These are phyloP conservation scores for Prunella vulgaris DNA, from an alignment of 257 asterid genomes.

Conservation along the genomic window DNA sequence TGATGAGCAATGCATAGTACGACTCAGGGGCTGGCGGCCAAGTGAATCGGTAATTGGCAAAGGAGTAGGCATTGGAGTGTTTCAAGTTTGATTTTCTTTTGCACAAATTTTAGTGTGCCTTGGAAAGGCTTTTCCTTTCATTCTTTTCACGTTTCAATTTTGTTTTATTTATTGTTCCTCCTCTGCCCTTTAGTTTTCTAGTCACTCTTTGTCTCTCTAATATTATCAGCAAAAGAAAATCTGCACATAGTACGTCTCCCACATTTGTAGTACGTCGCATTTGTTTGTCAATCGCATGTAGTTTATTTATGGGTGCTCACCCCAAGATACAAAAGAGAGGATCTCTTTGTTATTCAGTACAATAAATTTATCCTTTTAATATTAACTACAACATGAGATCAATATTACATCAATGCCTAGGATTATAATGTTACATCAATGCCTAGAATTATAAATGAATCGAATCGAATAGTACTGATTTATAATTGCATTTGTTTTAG, in stretches of 20 bases:
- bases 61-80: slow-evolving; percentile 20
- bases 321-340: too few species aligned
- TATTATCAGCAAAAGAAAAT: slow-evolving; percentile 23
- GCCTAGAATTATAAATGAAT: too few species aligned
- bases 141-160: neutral
- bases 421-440: too few species aligned
- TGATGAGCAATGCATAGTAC: slow-evolving; percentile 17
- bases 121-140: slow-evolving; percentile 20
- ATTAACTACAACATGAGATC: too few species aligned
- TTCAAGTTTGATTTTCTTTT: slow-evolving; percentile 49
- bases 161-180: neutral
- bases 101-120: slow-evolving; percentile 41
- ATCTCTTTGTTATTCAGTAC: too few species aligned
- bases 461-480: too few species aligned
- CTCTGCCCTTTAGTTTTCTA: slow-evolving; percentile 26
- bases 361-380: too few species aligned
- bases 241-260: slow-evolving; percentile 4
- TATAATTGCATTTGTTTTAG: too few species aligned
- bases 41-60: slow-evolving; percentile 23
- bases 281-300: slow-evolving; percentile 33
- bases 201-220: slow-evolving; percentile 35
- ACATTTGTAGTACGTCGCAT: slow-evolving; percentile 18
- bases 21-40: slow-evolving; percentile 56
- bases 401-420: too few species aligned
- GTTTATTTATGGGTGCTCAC: neutral